These are phyloP conservation scores for Mucor lusitanicus DNA, from an alignment of 371 early-diverging fungal genomes.

Conservation along the genomic window DNA sequence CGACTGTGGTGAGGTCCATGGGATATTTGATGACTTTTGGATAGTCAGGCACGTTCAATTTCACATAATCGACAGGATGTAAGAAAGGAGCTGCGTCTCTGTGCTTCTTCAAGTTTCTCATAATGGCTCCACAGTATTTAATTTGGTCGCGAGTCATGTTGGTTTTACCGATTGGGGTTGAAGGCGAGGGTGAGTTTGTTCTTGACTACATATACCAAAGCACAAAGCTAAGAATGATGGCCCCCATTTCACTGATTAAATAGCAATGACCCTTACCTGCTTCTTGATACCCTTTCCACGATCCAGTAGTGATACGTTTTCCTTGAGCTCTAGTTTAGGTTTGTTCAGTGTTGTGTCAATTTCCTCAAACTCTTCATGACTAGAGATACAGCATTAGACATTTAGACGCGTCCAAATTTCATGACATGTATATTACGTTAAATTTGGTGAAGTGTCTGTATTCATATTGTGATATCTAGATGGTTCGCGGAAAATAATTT, in stretches of 20 bases:
- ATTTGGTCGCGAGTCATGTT: constrained; percentile 79
- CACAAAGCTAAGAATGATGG: neutral
- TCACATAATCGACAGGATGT: constrained; percentile 93
- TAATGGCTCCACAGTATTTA: constrained; percentile 76
- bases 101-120: constrained; percentile 74
- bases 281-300: constrained; percentile 23
- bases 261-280: constrained; percentile 14
- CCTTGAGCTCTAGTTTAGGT: constrained; percentile 18
- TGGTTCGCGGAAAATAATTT: neutral
- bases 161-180: constrained; percentile 24
- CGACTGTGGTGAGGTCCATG: constrained; percentile 97
- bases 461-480: constrained; percentile 5
- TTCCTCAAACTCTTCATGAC: constrained; percentile 21
- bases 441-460: constrained; percentile 2
- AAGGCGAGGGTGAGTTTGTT: constrained; percentile 30
- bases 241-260: neutral
- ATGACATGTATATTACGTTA: neutral
- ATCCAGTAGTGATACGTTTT: constrained; percentile 20
- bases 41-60: constrained; percentile 94
- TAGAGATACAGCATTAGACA: neutral
- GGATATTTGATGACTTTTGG: constrained; percentile 91
- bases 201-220: constrained; percentile 12
- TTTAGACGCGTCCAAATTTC: constrained; percentile 1
- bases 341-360: constrained; percentile 13
- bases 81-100: constrained; percentile 82